Percentiles rank a stretch among this genome's conserved stretches.
Evolutionary conservation across 257 asterid genomes (phyloP).

Genomic region (Solanum boliviense): DNA sequence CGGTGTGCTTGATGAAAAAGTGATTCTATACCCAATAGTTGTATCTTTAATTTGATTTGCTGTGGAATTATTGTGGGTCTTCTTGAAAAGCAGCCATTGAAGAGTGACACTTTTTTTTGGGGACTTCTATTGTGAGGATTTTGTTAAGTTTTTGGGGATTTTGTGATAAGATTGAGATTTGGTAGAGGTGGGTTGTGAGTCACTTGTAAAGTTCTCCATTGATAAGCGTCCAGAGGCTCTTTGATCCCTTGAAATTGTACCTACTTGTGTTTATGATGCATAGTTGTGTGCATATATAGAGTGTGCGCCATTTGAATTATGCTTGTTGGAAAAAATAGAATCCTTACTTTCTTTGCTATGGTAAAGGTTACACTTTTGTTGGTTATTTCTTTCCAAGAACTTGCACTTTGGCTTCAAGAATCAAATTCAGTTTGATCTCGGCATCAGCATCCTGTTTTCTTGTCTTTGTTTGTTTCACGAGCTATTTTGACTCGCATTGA

Average conservation of each 20-base stretch:
- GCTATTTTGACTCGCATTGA: background rate
- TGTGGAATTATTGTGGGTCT: constrained; percentile 20
- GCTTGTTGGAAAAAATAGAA: background rate
- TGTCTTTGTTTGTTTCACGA: background rate
- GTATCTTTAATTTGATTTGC: background rate
- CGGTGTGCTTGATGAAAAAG: background rate
- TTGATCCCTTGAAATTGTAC: background rate
- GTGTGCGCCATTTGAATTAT: background rate
- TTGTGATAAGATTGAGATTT: constrained; percentile 69
- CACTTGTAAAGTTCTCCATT: constrained; percentile 51
- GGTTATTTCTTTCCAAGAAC: background rate
- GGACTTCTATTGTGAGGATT: constrained; percentile 59
- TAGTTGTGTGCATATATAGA: background rate
- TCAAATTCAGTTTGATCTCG: background rate
- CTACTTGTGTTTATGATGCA: background rate
- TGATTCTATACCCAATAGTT: background rate
- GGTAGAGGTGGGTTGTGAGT: constrained; percentile 41
- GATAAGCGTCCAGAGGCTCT: constrained; percentile 88
- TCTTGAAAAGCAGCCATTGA: constrained; percentile 19
- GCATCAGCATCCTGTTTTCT: background rate
- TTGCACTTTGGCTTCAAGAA: background rate
- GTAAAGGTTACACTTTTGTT: background rate
- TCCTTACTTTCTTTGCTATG: background rate
- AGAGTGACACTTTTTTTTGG: constrained; percentile 31
- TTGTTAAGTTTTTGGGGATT: constrained; percentile 66